Conservation (phyloP, 345 rosid species). For the Laguncularia racemosa region DNA sequence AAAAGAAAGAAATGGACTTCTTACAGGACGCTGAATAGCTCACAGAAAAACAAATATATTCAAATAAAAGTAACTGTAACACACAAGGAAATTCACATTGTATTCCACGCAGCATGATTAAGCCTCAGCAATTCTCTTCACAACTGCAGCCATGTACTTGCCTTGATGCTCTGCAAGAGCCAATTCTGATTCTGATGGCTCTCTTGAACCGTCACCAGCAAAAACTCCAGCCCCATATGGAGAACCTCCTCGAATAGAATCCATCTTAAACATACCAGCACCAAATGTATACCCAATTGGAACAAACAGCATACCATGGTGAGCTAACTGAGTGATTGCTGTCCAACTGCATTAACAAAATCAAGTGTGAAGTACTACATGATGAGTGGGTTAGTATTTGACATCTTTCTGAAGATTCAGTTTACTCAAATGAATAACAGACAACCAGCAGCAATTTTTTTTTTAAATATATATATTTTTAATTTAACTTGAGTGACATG, state of each 20-base stretch:
- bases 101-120: background rate
- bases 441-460: too few relatives aligned
- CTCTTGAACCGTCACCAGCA: slow-evolving; percentile 48
- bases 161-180: slow-evolving; percentile 60
- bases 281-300: slow-evolving; percentile 61
- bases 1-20: too few relatives aligned
- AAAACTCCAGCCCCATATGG: slow-evolving; percentile 62
- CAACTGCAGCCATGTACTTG: slow-evolving; percentile 47
- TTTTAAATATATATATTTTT: too few relatives aligned
- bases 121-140: slow-evolving; percentile 33
- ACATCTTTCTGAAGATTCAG: too few relatives aligned
- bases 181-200: slow-evolving; percentile 39
- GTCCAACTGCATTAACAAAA: slow-evolving; percentile 47
- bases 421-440: too few relatives aligned
- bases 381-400: too few relatives aligned
- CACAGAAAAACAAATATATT: too few relatives aligned
- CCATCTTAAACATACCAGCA: slow-evolving; percentile 51
- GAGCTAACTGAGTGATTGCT: slow-evolving; percentile 52
- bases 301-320: slow-evolving; percentile 59
- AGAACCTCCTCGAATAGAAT: slow-evolving; percentile 41
- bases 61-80: slow-evolving; percentile 5
- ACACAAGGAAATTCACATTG: background rate
- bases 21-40: too few relatives aligned
- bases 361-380: background rate
- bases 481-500: too few relatives aligned